Conservation (phyloP, 2,329 filamentous ascomycete species). For the Alternaria ethzedia region DNA sequence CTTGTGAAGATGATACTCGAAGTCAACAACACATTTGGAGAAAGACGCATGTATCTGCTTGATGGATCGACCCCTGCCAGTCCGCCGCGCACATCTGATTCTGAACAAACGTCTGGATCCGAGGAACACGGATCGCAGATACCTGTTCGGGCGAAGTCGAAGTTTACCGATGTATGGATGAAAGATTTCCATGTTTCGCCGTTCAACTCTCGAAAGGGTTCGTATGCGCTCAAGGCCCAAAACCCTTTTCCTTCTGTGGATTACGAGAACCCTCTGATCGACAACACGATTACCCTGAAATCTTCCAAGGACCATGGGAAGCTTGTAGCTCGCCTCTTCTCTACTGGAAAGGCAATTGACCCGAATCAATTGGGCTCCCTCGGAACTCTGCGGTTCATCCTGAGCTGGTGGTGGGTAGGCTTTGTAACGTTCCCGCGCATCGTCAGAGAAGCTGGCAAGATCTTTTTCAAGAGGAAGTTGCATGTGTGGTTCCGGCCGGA, state of each 20-base stretch:
- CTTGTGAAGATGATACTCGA: slow-evolving; percentile 73
- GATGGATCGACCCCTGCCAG: slow-evolving; percentile 46
- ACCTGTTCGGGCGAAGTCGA: slow-evolving; percentile 14
- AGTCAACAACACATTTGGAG: slow-evolving; percentile 79
- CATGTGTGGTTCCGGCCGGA: slow-evolving; percentile 72
- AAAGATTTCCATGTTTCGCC: slow-evolving; percentile 81
- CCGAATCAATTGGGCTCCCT: slow-evolving; percentile 54
- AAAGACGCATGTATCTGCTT: slow-evolving; percentile 71
- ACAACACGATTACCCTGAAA: slow-evolving; percentile 66
- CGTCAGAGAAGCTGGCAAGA: slow-evolving; percentile 62
- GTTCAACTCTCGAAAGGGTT: slow-evolving; percentile 66
- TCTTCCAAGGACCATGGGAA: slow-evolving; percentile 68
- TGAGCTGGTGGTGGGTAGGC: slow-evolving; percentile 71
- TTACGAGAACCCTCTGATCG: slow-evolving; percentile 51
- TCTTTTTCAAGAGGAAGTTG: slow-evolving; percentile 65
- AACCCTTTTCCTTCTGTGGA: slow-evolving; percentile 50
- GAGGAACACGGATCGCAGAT: slow-evolving; percentile 8
- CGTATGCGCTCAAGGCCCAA: slow-evolving; percentile 55
- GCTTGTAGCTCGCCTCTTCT: slow-evolving; percentile 66
- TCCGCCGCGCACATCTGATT: slow-evolving; percentile 24
- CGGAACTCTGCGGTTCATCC: slow-evolving; percentile 58
- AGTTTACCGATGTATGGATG: slow-evolving; percentile 62
- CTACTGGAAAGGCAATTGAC: slow-evolving; percentile 59
- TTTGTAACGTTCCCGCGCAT: slow-evolving; percentile 71
- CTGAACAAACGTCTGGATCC: slow-evolving; percentile 4